Percentiles rank a stretch among this genome's conserved stretches.
Evolutionary conservation across 169 alveolate species (phyloP).

Genomic region (Cryptosporidium meleagridis): DNA sequence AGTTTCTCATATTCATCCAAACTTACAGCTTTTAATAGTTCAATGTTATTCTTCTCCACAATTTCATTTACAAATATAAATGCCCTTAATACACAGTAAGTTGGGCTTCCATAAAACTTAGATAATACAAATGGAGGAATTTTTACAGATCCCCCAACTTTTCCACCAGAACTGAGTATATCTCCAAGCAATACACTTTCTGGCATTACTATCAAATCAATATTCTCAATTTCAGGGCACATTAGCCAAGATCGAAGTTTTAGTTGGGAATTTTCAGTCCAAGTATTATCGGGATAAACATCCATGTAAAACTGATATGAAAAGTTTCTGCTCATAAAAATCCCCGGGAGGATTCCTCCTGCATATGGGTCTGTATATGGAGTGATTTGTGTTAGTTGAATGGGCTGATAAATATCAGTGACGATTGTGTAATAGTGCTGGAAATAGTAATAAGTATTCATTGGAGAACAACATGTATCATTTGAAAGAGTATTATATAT

Average conservation of each 20-base stretch:
- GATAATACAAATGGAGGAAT: constrained; percentile 47
- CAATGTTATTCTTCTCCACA: not conserved
- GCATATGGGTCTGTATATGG: constrained; percentile 71
- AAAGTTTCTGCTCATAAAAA: constrained; percentile 67
- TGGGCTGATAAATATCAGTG: constrained; percentile 52
- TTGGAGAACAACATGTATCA: constrained; percentile 71
- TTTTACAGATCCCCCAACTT: constrained; percentile 53
- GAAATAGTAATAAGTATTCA: constrained; percentile 40
- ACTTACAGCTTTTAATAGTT: not conserved
- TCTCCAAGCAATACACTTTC: constrained; percentile 28
- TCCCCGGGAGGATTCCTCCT: constrained; percentile 71
- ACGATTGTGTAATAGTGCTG: constrained; percentile 66
- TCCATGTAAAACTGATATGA: constrained; percentile 63
- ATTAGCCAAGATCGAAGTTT: constrained; percentile 38
- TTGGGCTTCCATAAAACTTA: constrained; percentile 42
- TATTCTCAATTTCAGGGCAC: constrained; percentile 59
- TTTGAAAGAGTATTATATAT: constrained; percentile 55
- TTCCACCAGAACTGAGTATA: constrained; percentile 25
- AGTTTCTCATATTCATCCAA: constrained; percentile 21
- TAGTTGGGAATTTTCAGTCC: constrained; percentile 33
- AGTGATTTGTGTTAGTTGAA: constrained; percentile 57
- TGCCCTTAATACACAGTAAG: constrained; percentile 69
- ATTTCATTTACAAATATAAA: constrained; percentile 36
- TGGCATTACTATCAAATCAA: constrained; percentile 30
- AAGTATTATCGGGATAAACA: constrained; percentile 42